These are phyloP conservation scores for Globisporangium paddicum DNA, from an alignment of 352 stramenopile genomes.

Conservation along the genomic window DNA sequence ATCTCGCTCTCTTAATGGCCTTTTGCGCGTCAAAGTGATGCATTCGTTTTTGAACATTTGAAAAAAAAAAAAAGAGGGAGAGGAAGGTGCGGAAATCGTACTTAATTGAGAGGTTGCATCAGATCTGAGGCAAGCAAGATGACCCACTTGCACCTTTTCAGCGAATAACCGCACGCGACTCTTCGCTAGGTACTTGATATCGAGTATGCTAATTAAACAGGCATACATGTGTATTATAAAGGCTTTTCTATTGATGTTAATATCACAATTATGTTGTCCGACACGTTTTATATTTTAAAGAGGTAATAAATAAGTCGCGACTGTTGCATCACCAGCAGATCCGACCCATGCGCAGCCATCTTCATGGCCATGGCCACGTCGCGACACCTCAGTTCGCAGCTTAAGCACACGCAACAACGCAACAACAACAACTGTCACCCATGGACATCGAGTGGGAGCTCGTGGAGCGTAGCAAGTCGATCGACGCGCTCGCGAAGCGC, in stretches of 20 bases:
- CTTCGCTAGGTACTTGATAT: background rate
- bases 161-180: background rate
- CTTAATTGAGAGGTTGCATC: background rate
- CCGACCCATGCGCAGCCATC: background rate
- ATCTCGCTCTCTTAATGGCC: background rate
- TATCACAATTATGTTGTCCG: too few species aligned
- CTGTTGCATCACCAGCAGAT: background rate
- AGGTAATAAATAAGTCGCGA: background rate
- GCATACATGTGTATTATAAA: background rate
- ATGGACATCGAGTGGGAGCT: slow-evolving; percentile 26
- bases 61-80: background rate
- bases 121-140: slow-evolving; percentile 3
- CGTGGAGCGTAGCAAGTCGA: slow-evolving; percentile 15
- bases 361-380: background rate
- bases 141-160: slow-evolving; percentile 1
- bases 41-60: background rate
- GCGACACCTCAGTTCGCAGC: background rate
- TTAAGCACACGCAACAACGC: background rate
- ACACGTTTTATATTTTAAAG: background rate
- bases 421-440: background rate
- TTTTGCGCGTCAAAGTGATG: background rate
- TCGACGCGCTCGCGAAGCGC: slow-evolving; percentile 8
- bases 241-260: background rate
- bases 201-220: background rate
- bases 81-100: background rate